Evolutionary conservation across 1,284 basidiomycete species (phyloP).

Genomic region (Sanguinoderma infundibulare): DNA sequence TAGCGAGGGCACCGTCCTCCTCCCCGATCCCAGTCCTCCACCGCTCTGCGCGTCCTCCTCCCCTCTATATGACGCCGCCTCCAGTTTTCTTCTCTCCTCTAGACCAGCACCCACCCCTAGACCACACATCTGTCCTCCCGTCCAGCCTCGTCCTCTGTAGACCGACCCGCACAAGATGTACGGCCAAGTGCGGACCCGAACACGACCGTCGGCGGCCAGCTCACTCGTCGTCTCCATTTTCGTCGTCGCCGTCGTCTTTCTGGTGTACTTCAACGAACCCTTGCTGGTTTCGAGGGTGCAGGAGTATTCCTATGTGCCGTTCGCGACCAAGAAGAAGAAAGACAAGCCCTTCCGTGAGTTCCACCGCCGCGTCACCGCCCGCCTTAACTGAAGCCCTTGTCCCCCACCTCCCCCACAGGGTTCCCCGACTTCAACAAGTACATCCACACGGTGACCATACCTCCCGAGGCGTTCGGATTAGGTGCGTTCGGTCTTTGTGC

Average conservation of each 20-base stretch:
- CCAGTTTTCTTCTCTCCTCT: neutral
- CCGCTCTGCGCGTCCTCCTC: too few relatives aligned
- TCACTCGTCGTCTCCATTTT: slow-evolving; percentile 42
- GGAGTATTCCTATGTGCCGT: slow-evolving; percentile 10
- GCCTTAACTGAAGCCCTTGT: neutral
- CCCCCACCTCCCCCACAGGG: slow-evolving; percentile 23
- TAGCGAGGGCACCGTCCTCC: neutral
- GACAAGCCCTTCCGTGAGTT: slow-evolving; percentile 22
- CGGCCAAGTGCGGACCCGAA: neutral
- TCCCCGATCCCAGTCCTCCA: too few relatives aligned
- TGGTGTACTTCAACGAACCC: slow-evolving; percentile 34
- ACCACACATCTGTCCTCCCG: neutral
- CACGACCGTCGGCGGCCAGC: neutral
- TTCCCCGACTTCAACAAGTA: slow-evolving; percentile 65
- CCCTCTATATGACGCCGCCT: neutral
- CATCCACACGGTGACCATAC: slow-evolving; percentile 44
- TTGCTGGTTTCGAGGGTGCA: slow-evolving; percentile 24
- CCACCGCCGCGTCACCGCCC: neutral
- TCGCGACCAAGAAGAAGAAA: slow-evolving; percentile 20
- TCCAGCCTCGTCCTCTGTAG: too few relatives aligned
- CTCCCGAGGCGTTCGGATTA: slow-evolving; percentile 53
- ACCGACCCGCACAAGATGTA: neutral
- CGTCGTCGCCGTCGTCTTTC: slow-evolving; percentile 45
- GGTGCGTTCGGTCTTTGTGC: slow-evolving; percentile 40
- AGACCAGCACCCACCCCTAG: neutral